Evolutionary conservation across 2,329 filamentous ascomycete species (phyloP), one percentile per base, ranked within the genome.

Genomic region (Chaetomium olivaceum): DNA sequence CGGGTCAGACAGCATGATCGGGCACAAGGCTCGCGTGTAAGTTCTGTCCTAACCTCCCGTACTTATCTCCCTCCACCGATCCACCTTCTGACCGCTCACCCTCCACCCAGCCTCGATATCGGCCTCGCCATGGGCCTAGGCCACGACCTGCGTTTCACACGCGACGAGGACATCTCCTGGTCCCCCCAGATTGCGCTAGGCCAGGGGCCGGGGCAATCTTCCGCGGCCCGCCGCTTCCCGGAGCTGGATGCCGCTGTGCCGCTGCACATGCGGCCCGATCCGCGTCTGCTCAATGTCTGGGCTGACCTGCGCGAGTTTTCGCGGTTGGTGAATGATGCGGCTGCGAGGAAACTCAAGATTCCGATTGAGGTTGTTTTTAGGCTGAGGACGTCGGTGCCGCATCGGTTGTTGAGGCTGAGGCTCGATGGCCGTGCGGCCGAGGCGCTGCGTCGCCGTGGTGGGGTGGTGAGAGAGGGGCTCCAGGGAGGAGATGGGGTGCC

Each of bases 301-400:
- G 67, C 65, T 21, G 67, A 69, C 52, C 61, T 68, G 54, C 57
- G 66, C 33, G 66, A 62, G 55, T 63, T 68, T 12, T 62, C 66
- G 11, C 25, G 33, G 9, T 29, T 56, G 2, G 61, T 52, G 1
- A 68, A 66, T 36, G 58, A 60, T 0, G 61, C 39, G 4, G 19
- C 43, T 1, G n/a, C 25, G 6, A 19, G n/a, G 0, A 19, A 58
- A 1, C 11, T 2, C 1, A 50, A 33, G 12, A 8, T 65, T 1
- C 21, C 55, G 3, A n/a, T 11, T 3, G 25, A 62, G 21, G 3
- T 46, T 0, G 9, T 29, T 2, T 12, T 48, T 1, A 16, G 12
- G 14, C 31, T 66, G 1, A 21, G 46, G 2, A 50, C 36, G 3
- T 66, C 60, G 12, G 59, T 62, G 25, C 64, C 64, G 27, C 36